Evolutionary conservation across 306 rosid genomes (phyloP).

Genomic region (Cicer arietinum): DNA sequence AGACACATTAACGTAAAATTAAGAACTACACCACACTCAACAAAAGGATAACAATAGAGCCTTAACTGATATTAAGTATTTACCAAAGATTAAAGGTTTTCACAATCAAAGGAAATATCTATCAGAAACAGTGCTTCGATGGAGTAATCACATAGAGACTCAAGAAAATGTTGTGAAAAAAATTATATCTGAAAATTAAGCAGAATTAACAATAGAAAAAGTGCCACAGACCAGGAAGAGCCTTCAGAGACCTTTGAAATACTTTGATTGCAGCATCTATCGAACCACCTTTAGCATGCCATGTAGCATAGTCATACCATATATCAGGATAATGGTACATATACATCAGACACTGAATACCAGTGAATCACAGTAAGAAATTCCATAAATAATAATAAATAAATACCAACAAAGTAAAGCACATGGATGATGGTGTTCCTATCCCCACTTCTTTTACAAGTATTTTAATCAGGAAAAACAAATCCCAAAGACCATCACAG

Average conservation of each 20-base stretch:
- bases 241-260: slow-evolving; percentile 92
- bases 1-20: slow-evolving; percentile 1
- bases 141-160: slow-evolving; percentile 11
- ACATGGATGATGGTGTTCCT: not conserved
- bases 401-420: slow-evolving; percentile 28
- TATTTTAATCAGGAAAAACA: too few species aligned
- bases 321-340: slow-evolving; percentile 94
- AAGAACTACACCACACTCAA: slow-evolving; percentile 1
- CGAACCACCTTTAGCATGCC: slow-evolving; percentile 95
- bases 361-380: slow-evolving; percentile 50
- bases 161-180: slow-evolving; percentile 15
- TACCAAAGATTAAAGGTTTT: not conserved
- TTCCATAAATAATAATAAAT: slow-evolving; percentile 37
- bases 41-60: slow-evolving; percentile 21
- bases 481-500: too few species aligned
- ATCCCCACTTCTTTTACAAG: too few species aligned
- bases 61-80: not conserved
- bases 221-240: slow-evolving; percentile 79
- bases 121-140: slow-evolving; percentile 16
- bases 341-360: slow-evolving; percentile 91
- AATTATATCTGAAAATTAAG: slow-evolving; percentile 27
- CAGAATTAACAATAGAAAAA: slow-evolving; percentile 33
- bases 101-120: slow-evolving; percentile 10
- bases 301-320: slow-evolving; percentile 95
- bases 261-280: slow-evolving; percentile 95